Percentiles rank a stretch among this genome's conserved stretches.
These are phyloP conservation scores for Azolla pinnata DNA, from an alignment of 75 land plant species.

Conservation along the genomic window DNA sequence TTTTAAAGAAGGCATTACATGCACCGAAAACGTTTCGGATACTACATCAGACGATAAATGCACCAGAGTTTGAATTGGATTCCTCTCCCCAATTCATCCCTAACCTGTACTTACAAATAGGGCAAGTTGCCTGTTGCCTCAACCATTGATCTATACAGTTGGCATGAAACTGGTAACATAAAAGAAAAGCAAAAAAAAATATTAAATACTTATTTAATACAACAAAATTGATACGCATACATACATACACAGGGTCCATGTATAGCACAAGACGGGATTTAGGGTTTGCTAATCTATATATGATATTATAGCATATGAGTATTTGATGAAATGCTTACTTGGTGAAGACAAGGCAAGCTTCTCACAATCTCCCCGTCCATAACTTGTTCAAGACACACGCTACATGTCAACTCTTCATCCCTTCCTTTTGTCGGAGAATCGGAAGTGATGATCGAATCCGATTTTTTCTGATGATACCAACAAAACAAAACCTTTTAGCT, in stretches of 20 bases:
- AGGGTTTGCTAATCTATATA: not conserved
- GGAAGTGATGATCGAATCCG: too few relatives aligned
- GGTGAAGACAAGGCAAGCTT: slow-evolving; percentile 86
- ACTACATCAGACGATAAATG: slow-evolving; percentile 6
- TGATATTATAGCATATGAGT: not conserved
- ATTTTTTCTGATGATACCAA: too few relatives aligned
- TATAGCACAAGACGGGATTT: not conserved
- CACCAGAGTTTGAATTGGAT: not conserved
- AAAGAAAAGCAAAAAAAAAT: slow-evolving; percentile 4
- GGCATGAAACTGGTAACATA: slow-evolving; percentile 59
- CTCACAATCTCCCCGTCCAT: slow-evolving; percentile 63
- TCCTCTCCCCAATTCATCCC: slow-evolving; percentile 34
- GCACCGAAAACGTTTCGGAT: too few relatives aligned
- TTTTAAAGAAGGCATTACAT: too few relatives aligned
- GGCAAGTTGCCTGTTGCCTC: slow-evolving; percentile 89
- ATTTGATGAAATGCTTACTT: slow-evolving; percentile 28
- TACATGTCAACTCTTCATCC: slow-evolving; percentile 82
- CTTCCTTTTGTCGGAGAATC: slow-evolving; percentile 23
- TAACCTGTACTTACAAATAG: slow-evolving; percentile 68
- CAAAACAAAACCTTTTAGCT: too few relatives aligned
- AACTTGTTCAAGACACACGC: slow-evolving; percentile 91
- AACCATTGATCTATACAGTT: slow-evolving; percentile 90
- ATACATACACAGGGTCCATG: too few relatives aligned
- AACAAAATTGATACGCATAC: too few relatives aligned
- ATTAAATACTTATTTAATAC: not conserved